Base-by-base conservation (phyloP, 768 basidiomycete species). In the Pisolithus orientalis region DNA sequence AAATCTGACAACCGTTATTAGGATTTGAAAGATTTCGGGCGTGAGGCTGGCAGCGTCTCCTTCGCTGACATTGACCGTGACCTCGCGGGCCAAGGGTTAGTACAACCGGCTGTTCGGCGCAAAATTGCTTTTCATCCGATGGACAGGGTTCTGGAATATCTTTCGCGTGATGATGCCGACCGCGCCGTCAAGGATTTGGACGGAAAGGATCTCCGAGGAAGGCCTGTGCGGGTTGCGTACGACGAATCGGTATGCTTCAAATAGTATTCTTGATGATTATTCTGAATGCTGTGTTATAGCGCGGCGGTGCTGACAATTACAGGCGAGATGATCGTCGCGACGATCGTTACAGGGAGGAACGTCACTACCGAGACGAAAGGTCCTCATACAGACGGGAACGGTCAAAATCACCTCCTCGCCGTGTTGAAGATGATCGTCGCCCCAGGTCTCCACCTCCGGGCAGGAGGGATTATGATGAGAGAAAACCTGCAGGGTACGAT, bases 11-110 rank as follows among this genome's bases (percentile, higher is more conserved):
- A 39, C 39, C 66, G 65, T 68, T 70, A 60, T 63, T 67, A 98
- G 95, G 95, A 98, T 67, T 75, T 98, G 67, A 98, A 98, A 72
- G 95, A 98, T 66, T 97, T 94, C 56, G 95, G 94, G 60, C 90
- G 95, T 55, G 86, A 92, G 63, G 90, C 90, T 47, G 94, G 92
- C 40, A 89, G 84, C 64, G 92, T 97, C 53, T 90, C 89, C 17
- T 97, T 89, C 62, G 93, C 95, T 39, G 95, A 98, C 65, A 87
- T 98, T 55, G 94, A 98, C 65, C 85, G 92, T 38, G 86, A 94
- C 63, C 67, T 69, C 56, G 83, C 89, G 25, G 88, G 87, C 31
- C 84, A 91, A 75, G 95, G 95, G 94, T 96, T 56, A 56, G 86
- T 69, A 2, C 14, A 50, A 9, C 21, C 47, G 40, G 21, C 14